Conservation (phyloP, 441 rosid species). For the Jatropha multifida region DNA sequence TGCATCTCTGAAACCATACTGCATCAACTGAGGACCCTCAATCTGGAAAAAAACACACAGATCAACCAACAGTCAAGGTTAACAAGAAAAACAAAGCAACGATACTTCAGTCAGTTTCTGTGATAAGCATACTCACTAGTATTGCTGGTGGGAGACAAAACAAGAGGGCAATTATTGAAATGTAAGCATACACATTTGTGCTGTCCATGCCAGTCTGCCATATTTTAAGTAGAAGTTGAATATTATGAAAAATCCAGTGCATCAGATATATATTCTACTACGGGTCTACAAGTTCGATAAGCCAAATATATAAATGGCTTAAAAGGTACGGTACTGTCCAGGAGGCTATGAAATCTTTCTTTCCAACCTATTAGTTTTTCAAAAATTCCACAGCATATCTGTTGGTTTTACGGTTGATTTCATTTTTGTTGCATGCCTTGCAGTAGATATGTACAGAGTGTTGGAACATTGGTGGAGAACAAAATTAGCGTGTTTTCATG, state of each 20-base stretch:
- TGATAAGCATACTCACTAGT: conserved; percentile 39
- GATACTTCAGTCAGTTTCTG: conserved; percentile 1
- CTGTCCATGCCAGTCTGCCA: conserved; percentile 69
- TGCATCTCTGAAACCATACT: conserved; percentile 53
- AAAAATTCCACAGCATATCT: not conserved
- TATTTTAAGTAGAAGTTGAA: conserved; percentile 6
- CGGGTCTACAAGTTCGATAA: not conserved
- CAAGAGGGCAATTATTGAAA: conserved; percentile 54
- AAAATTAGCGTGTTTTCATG: not conserved
- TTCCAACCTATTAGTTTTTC: not conserved
- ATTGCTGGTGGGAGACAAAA: conserved; percentile 63
- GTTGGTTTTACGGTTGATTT: not conserved
- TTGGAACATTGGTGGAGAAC: not conserved
- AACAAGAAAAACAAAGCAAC: conserved; percentile 5
- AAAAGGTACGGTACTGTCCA: not conserved
- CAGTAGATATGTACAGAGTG: not conserved
- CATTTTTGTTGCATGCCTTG: not conserved
- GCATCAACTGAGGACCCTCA: conserved; percentile 64
- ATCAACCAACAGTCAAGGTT: not conserved
- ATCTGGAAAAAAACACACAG: conserved; percentile 33
- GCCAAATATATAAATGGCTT: not conserved
- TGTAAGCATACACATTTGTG: conserved; percentile 61
- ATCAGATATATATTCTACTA: not conserved
- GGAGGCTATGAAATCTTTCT: not conserved
- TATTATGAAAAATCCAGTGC: not conserved